These are phyloP conservation scores for Colletotrichum zoysiae DNA, from an alignment of 2,329 filamentous ascomycete species.

Conservation along the genomic window DNA sequence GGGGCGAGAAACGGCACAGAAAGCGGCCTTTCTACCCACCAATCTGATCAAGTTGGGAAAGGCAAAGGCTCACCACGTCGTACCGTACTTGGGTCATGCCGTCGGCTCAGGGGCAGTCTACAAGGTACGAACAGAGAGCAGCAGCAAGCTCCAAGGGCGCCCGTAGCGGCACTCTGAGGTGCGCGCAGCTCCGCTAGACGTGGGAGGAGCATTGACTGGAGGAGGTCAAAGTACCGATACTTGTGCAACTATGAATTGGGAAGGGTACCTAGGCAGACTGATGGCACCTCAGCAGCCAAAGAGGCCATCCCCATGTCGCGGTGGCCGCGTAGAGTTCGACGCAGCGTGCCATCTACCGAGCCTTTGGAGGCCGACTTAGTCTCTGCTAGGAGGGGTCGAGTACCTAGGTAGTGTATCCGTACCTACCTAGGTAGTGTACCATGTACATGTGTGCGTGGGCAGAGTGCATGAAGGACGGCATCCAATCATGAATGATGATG, in stretches of 20 bases:
- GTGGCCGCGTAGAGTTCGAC: constrained; percentile 26
- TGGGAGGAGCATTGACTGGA: constrained; percentile 18
- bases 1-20: constrained; percentile 3
- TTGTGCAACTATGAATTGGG: constrained; percentile 27
- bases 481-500: background rate
- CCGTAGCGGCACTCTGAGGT: constrained; percentile 29
- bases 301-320: constrained; percentile 23
- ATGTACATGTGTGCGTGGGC: constrained; percentile 1
- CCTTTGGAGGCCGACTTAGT: constrained; percentile 30
- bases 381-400: constrained; percentile 13
- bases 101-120: constrained; percentile 20
- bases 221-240: constrained; percentile 35
- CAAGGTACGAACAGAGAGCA: background rate
- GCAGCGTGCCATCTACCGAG: constrained; percentile 32
- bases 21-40: constrained; percentile 16
- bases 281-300: constrained; percentile 35
- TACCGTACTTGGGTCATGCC: constrained; percentile 18
- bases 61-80: constrained; percentile 10
- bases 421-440: no score
- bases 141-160: constrained; percentile 18
- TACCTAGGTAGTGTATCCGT: background rate
- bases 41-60: constrained; percentile 14
- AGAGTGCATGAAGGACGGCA: constrained; percentile 11
- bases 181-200: constrained; percentile 18
- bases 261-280: constrained; percentile 11